Evolutionary conservation across 2,329 filamentous ascomycete species (phyloP), one percentile per base, ranked within the genome.

Genomic region (Aspergillus sp.): DNA sequence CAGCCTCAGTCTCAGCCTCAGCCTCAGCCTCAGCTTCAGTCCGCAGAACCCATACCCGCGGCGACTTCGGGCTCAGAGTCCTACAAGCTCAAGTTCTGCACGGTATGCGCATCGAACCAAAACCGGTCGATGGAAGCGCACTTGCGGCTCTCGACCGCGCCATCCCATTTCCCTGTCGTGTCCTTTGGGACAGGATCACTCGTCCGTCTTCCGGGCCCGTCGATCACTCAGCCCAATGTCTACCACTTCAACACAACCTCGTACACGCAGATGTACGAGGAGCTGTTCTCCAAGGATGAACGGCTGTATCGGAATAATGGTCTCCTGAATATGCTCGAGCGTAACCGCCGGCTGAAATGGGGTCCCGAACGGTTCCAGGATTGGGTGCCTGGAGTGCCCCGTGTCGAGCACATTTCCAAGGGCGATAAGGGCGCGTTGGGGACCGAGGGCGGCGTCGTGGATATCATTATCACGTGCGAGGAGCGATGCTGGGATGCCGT

Each of bases 91-190:
- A 94, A 87, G 64, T 96, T 97, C 70, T 96, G 90, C 74, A 97
- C 93, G 2, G 91, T 98, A n/a, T 98, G 93, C 70, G 93, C 93
- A 5, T 95, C 89, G 61, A 98, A 98, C 61, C 89, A 98, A 68
- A 98, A 98, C 64, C 83, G 93, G 81, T 94, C 88, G n/a, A 97
- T 98, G 93, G 93, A 97, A 77, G 91, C 91, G n/a, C 93, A 98
- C 68, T 81, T 96, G 29, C 87, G 88, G 52, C 83, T 98, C 32
- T 88, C 93, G 4, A 80, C 86, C 50, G 87, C 88, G 43, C 72
- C 85, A 45, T 93, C 90, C 42, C 73, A 83, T 42, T 97, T 93
- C 62, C 93, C 93, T n/a, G 91, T 95, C 57, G 94, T 97, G 58
- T 97, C 91, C 12, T 98, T 97, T 66, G 93, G 93, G 52, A 98